phyloP scores from a whole-genome alignment of 345 rosid species.

The Aurinia saxatilis region DNA sequence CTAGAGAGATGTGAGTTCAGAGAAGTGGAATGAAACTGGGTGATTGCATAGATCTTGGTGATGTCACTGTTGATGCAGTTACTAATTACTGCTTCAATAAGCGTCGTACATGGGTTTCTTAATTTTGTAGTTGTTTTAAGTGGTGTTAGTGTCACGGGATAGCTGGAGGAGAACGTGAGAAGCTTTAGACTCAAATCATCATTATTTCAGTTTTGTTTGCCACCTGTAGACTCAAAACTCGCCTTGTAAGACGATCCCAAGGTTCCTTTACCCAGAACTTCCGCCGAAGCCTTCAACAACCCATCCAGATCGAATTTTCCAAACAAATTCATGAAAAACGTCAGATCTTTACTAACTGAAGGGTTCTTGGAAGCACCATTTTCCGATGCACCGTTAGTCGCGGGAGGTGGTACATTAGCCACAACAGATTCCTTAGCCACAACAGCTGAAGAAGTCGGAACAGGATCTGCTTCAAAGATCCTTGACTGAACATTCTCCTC shows the following conservation, averaged over 20 bases:
- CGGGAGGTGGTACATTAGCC: conserved; percentile 8
- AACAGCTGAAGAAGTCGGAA: conserved; percentile 17
- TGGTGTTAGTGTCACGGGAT: too few relatives aligned
- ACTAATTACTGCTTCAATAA: too few relatives aligned
- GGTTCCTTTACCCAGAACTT: conserved; percentile 90
- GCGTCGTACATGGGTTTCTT: too few relatives aligned
- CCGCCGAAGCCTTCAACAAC: conserved; percentile 81
- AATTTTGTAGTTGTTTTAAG: too few relatives aligned
- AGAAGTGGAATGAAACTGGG: conserved; percentile 85
- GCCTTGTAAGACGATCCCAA: conserved; percentile 92
- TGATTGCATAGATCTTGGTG: conserved; percentile 70
- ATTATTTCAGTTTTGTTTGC: too few relatives aligned
- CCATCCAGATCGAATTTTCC: conserved; percentile 72
- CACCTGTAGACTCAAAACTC: conserved; percentile 54
- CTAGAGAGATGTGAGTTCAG: conserved; percentile 72
- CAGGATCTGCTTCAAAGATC: conserved; percentile 37
- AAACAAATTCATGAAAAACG: conserved; percentile 54
- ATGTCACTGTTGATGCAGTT: too few relatives aligned
- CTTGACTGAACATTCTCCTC: conserved; percentile 31
- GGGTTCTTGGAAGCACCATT: conserved; percentile 21
- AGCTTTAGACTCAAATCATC: too few relatives aligned
- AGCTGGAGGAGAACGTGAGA: too few relatives aligned
- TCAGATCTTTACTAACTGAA: conserved; percentile 42
- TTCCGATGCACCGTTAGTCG: conserved; percentile 19
- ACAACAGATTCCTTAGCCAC: conserved; percentile 13